Percentiles rank a stretch among this genome's conserved stretches.
phyloP scores from a whole-genome alignment of 495 filamentous ascomycete genomes.

The Hyaloscypha hepaticicola region DNA sequence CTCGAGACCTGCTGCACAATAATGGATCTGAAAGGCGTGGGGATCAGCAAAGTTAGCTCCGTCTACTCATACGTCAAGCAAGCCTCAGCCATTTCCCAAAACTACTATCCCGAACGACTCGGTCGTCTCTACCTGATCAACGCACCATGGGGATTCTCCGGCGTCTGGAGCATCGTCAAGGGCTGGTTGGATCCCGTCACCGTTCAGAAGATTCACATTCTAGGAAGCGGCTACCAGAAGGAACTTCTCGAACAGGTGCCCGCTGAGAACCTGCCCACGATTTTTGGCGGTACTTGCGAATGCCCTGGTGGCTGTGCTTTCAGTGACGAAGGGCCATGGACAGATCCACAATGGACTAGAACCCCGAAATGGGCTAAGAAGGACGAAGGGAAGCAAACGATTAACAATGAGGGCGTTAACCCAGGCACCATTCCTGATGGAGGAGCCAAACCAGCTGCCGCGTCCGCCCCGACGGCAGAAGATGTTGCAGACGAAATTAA shows the following conservation, averaged over 20 bases:
- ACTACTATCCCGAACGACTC: conserved; percentile 97
- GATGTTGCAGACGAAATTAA: conserved; percentile 26
- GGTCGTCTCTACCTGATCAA: conserved; percentile 93
- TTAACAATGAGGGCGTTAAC: conserved; percentile 25
- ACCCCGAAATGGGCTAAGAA: conserved; percentile 61
- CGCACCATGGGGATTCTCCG: conserved; percentile 89
- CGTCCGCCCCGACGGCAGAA: background rate
- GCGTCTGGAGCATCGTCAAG: conserved; percentile 82
- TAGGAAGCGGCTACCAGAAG: conserved; percentile 76
- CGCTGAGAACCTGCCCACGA: conserved; percentile 82
- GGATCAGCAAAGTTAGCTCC: conserved; percentile 71
- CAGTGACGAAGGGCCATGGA: conserved; percentile 91
- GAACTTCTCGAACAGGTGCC: conserved; percentile 85
- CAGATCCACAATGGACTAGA: conserved; percentile 70
- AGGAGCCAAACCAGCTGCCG: conserved; percentile 5
- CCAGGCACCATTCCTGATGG: conserved; percentile 22
- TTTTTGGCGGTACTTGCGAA: conserved; percentile 81
- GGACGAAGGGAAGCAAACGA: conserved; percentile 9
- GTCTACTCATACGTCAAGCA: conserved; percentile 73
- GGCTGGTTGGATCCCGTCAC: conserved; percentile 94
- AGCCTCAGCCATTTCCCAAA: conserved; percentile 71
- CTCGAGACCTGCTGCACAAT: conserved; percentile 97
- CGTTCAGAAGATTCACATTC: conserved; percentile 90
- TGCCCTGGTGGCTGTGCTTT: conserved; percentile 83
- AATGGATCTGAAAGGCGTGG: conserved; percentile 95